Evolutionary conservation across 2,329 filamentous ascomycete species (phyloP).

Genomic region (Tolypocladium nubicola): DNA sequence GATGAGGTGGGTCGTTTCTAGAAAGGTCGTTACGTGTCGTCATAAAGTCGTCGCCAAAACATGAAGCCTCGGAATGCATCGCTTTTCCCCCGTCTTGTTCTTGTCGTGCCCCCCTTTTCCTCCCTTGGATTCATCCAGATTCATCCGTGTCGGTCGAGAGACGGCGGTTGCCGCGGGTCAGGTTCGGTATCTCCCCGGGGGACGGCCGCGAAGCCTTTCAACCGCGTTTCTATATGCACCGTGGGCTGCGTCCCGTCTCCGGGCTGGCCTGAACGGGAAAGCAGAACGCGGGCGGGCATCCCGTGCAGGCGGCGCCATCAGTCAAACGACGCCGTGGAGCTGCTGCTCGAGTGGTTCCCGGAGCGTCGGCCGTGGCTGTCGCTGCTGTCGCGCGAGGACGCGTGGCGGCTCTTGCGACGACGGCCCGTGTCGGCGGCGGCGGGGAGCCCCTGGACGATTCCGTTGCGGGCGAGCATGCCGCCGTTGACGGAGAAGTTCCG

Average conservation of each 20-base stretch:
- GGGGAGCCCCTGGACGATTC: conserved; percentile 56
- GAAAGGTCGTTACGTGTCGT: conserved; percentile 13
- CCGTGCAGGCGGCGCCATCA: conserved; percentile 17
- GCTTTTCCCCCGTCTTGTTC: conserved; percentile 2
- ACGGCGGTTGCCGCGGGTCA: conserved; percentile 4
- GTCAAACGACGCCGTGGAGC: conserved; percentile 50
- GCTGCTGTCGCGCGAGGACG: conserved; percentile 34
- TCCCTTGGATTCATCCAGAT: not conserved
- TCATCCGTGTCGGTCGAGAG: conserved; percentile 4
- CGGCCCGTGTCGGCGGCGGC: conserved; percentile 36
- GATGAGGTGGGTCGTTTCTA: conserved; percentile 6
- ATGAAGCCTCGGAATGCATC: conserved; percentile 5
- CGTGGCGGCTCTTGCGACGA: conserved; percentile 40
- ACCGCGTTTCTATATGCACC: conserved; percentile 19
- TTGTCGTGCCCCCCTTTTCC: conserved; percentile 1
- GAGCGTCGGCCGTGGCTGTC: conserved; percentile 37
- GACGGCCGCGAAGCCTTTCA: conserved; percentile 28
- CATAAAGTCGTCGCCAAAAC: conserved; percentile 13
- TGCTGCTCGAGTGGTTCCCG: conserved; percentile 51
- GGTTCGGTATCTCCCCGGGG: conserved; percentile 18
- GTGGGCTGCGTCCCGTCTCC: conserved; percentile 2
- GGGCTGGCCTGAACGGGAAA: not conserved
- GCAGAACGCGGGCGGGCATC: not conserved
- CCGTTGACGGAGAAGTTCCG: conserved; percentile 96
- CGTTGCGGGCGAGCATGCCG: conserved; percentile 69